Evolutionary conservation across 1,284 basidiomycete genomes (phyloP), one percentile per base, ranked within the genome.

Genomic region (Phenoliferia sp.): DNA sequence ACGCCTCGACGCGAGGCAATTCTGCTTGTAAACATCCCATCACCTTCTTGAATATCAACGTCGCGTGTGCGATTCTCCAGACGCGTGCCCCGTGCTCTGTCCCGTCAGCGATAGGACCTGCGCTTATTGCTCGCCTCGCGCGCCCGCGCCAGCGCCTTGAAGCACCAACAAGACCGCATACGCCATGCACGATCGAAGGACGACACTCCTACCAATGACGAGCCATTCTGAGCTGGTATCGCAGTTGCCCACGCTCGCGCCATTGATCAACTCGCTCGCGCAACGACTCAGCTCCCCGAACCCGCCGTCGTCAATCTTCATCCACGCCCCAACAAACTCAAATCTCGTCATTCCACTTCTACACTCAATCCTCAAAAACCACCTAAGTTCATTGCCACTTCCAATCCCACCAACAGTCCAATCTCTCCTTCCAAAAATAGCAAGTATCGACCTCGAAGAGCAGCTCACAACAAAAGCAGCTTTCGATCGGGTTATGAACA

Each of bases 241-340:
- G 31, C 19, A 29, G 15, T 22, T 57, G 29, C 55, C 55, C 16
- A 63, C 67, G 31, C 57, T 74, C 29, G 28, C 28, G 5, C 58
- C 64, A 2, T 73, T 74, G 62, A 26, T 62, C 9, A 9, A 39
- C 3, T 56, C 61, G 16, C 59, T 74, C 15, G 9, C 58, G 28
- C 29, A 66, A 0, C 56, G 68, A 50, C 50, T 66, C 28, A 50
- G 61, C n/a, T 70, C 74, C 12, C 61, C 66, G 9, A 52, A 32
- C 44, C 66, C 66, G 9, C 73, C 74, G 16, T 39, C 59, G 0
- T 63, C 69, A 5, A 50, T 73, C 59, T 71, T 68, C 66, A 57
- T 75, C 36, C 74, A 70, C 63, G 65, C 67, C 19, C 66, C 68
- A 3, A 34, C 56, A 9, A 69, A 70, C 32, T 31, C 56, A 1